Evolutionary conservation across 2,329 filamentous ascomycete genomes (phyloP), one percentile per base, ranked within the genome.

Genomic region (Trichoderma polysporum): DNA sequence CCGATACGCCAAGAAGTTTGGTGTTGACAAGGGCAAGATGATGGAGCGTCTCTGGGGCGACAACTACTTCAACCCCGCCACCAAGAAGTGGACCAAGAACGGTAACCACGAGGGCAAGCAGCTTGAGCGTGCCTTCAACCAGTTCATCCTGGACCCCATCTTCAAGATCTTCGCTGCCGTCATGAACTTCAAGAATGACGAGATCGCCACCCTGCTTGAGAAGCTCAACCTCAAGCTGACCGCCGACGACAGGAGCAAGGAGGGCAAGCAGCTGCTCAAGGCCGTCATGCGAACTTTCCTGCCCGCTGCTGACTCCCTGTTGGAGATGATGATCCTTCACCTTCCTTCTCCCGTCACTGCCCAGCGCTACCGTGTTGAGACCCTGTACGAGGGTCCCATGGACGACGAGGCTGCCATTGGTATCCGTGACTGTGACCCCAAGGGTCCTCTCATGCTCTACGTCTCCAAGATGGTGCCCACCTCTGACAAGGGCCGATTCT

Each of bases 401-500:
- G 95, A 99, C 80, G 95, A 99, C 77, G 91, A 93, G 83, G 90
- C 90, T 76, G 94, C 91, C 85, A 91, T 97, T 80, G 93, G 90
- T 88, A 97, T 99, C 88, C 94, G 94, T 77, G 93, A 98, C 88
- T 98, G 95, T 83, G 93, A 99, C 83, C 88, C 94, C 83, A 97
- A 97, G 87, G 95, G 88, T 82, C 92, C 94, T 78, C 95, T 99
- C 84, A 99, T 99, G 95, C 88, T 98, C 75, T 99, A 99, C 91
- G 94, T 99, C 82, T 99, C 95, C 83, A 99, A 99, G 93, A 99
- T 99, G 95, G 95, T 99, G 79, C 95, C 95, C 78, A 99, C 95
- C 76, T 96, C 93, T 77, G 95, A 99, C 81, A 98, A 97, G 91
- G 95, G 95, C 84, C 94, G 95, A 85, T 99, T 99, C 93, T 99